Evolutionary conservation across 2,329 filamentous ascomycete species (phyloP).

Genomic region (Hansfordia pulvinata): DNA sequence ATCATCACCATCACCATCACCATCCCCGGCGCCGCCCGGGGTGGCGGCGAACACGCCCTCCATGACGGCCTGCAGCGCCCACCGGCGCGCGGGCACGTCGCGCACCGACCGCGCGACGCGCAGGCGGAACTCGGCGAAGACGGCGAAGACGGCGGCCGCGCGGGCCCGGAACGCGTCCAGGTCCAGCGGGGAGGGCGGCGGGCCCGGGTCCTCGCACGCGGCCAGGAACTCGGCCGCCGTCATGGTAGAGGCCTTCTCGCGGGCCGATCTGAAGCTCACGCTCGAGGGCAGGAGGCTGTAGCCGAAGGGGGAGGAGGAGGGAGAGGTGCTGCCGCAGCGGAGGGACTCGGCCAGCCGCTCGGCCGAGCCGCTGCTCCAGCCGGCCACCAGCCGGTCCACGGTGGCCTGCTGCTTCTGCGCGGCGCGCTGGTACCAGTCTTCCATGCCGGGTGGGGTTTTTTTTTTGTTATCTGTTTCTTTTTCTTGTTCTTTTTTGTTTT

Average conservation of each 20-base stretch:
- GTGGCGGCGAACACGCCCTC: constrained; percentile 12
- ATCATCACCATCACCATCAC: too few relatives aligned
- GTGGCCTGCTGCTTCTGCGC: too few relatives aligned
- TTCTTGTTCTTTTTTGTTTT: too few relatives aligned
- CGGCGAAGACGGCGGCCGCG: constrained; percentile 22
- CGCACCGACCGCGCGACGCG: constrained; percentile 18
- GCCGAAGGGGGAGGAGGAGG: too few relatives aligned
- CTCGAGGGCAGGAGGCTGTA: too few relatives aligned
- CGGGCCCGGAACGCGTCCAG: constrained; percentile 22
- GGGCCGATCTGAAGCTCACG: too few relatives aligned
- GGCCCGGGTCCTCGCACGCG: constrained; percentile 21
- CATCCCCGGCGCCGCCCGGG: too few relatives aligned
- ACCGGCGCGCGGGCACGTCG: constrained; percentile 16
- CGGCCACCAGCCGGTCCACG: constrained; percentile 16
- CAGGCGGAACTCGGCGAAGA: constrained; percentile 26
- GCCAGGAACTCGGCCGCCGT: constrained; percentile 20
- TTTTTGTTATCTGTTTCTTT: too few relatives aligned
- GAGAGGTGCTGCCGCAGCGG: too few relatives aligned
- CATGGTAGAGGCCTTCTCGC: too few relatives aligned
- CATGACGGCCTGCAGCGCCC: constrained; percentile 24
- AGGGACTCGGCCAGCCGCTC: constrained; percentile 20
- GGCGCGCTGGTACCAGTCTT: too few relatives aligned
- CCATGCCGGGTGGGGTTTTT: too few relatives aligned
- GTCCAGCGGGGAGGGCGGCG: constrained; percentile 20
- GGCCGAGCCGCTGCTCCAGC: constrained; percentile 24